Base-by-base conservation (phyloP, 371 early-diverging fungal genomes). In the Coemansia sp. region DNA sequence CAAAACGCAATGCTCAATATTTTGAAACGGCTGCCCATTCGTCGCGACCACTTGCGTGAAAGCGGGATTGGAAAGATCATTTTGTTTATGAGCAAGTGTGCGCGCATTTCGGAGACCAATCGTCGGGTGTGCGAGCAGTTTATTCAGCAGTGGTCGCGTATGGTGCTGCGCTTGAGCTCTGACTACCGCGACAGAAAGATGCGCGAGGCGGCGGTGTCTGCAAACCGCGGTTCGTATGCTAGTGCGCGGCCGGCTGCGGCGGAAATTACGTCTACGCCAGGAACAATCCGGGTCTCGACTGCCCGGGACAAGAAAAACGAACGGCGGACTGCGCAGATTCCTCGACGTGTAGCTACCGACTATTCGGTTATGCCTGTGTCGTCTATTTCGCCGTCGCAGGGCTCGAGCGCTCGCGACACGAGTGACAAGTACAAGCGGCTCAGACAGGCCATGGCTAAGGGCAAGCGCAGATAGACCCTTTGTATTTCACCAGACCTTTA, bases 51-150 rank as follows among this genome's bases (percentile, higher is more conserved):
- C 68, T 83, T 99, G 48, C 86, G 94, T 16, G 91, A 91, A 65
- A 94, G 93, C 67, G 89, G 90, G 26, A 86, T 98, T 26, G 99
- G 99, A 23, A 91, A 92, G 57, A 91, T 99, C 42, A 87, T 99
- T 23, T 87, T 89, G 81, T 99, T 99, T 78, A 97, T 97, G 83
- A 87, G 91, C 62, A 93, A 92, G 73, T 95, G 93, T 56, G 89
- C 92, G 64, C 88, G 94, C 23, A 91, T 93, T 42, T 84, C 87
- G 9, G 87, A 89, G 16, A 79, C 81, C 11, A 88, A 96, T 40
- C 87, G 88, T 70, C 86, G 91, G 72, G 80, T 85, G 39, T 97
- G 96, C 16, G 87, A 89, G 60, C 87, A 92, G 58, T 84, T 99
- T 28, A 89, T 94, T 65, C 92, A 86, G 64, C 91, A 91, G 75